Conservation (phyloP, 2,329 filamentous ascomycete genomes). For the Lasiodiplodia hormozganensis region DNA sequence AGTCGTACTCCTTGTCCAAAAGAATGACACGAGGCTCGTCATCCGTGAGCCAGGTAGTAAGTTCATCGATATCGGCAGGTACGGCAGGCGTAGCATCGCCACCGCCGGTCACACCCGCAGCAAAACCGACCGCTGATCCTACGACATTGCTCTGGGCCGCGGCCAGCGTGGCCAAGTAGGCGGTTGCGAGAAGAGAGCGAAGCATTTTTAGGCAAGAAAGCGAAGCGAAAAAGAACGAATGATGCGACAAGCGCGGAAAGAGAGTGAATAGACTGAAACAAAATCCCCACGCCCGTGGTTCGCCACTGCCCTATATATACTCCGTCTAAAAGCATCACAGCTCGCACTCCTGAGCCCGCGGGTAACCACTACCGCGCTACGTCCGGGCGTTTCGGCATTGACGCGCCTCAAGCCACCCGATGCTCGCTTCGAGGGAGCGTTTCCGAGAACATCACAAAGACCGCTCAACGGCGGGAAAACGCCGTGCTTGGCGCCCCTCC, state of each 20-base stretch:
- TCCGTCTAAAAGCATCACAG: no score
- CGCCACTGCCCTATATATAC: not conserved
- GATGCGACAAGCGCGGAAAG: not conserved
- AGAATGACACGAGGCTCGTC: conserved; percentile 36
- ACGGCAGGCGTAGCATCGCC: conserved; percentile 36
- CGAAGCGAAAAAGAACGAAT: not conserved
- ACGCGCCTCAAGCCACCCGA: not conserved
- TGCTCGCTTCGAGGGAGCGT: not conserved
- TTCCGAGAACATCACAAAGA: not conserved
- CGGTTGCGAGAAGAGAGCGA: not conserved
- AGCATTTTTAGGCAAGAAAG: not conserved
- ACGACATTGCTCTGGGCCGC: conserved; percentile 31
- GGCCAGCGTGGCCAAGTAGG: conserved; percentile 9
- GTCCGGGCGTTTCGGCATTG: conserved; percentile 3
- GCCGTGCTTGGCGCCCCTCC: not conserved
- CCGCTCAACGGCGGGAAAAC: not conserved
- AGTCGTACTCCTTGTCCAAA: conserved; percentile 37
- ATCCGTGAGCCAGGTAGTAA: conserved; percentile 35
- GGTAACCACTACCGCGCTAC: not conserved
- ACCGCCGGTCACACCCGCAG: conserved; percentile 37
- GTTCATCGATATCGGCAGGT: conserved; percentile 36
- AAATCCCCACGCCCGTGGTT: not conserved
- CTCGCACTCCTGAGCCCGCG: not conserved
- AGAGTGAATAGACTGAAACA: not conserved
- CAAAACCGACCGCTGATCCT: conserved; percentile 38